Base-by-base conservation (phyloP, 2,329 filamentous ascomycete species). In the Rhytidhysteron rufulum region DNA sequence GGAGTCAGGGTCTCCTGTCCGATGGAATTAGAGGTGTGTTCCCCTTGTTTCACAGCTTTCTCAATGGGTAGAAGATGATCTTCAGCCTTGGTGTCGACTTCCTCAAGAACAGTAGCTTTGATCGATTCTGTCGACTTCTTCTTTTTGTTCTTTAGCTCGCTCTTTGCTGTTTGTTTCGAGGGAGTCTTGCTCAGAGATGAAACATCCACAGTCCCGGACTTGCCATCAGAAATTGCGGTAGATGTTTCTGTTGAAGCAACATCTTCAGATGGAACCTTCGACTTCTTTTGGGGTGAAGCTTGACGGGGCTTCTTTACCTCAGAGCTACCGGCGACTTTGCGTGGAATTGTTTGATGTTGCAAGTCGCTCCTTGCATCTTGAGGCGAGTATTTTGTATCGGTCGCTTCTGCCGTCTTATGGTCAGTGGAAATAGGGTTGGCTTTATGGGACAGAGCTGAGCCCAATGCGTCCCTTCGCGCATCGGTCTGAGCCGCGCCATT, bases 321-420 rank as follows among this genome's bases (percentile, higher is more conserved):
- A n/a, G 35, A 25, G 17, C 35, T 37, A 19, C 35, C 35, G 17
- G n/a, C 20, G 9, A 16, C 22, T 6, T 22, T 16, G 8, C 19
- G n/a, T 9, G 2, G 22, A 16, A 17, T 30, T 13, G 22, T n/a
- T 16, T 27, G 9, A 13, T 25, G 35, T 5, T 17, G 24, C 15
- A 37, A 37, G 35, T 19, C 35, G 11, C 35, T 37, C 22, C 35
- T 29, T 5, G 35, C 35, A 19, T 37, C 35, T 18, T 37, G 35
- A 8, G 35, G 35, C 29, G 35, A 37, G 30, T 37, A 37, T 19
- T 10, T n/a, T 5, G 35, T 4, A 21, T 11, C 5, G n/a, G 4
- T 20, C 11, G 25, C 9, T 10, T 21, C 5, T 3, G 4, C 19
- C 3, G 7, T 24, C 9, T 13, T 13, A 21, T 7, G 33, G 17